Evolutionary conservation across 176 grass and related monocot species (phyloP), one percentile per base, ranked within the genome.

Genomic region (Lolium multiflorum): DNA sequence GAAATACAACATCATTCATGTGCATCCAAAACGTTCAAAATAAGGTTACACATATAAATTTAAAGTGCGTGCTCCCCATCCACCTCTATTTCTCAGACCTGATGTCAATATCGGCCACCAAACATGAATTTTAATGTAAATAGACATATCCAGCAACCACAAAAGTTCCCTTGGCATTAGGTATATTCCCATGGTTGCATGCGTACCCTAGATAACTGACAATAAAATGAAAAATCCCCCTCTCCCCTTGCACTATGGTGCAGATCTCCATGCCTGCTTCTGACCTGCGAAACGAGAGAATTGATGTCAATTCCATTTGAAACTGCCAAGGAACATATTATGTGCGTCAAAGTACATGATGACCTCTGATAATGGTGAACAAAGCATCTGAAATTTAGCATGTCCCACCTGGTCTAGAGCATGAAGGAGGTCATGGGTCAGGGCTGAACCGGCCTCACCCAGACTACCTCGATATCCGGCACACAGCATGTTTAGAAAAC

Each of bases 191-290:
- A 56, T 38, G 24, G 46, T 71, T 69, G 11, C 87, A 70, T 93
- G 95, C 85, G 59, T 98, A 98, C 95, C 95, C 95, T 93, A 98
- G 28, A 91, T 95, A 72, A 95, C 79, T 59, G 84, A 46, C 80
- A 98, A 70, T 59, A 98, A 91, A 76, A 91, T 92, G 54, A 98
- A 98, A 82, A 93, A 50, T 52, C 67, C 93, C 1, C 9, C 59
- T 93, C 28, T 76, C 78, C 73, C 89, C 87, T 91, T 98, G 95
- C 46, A 81, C 78, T 49, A 98, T 80, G 37, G 87, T 91, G 76
- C 87, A 85, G 24, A 95, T 91, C 79, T 98, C 95, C 63, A 98
- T 12, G 93, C 31, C 15, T 90, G 82, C 67, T n/a, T 98, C 9
- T 48, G 1, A 12, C 9, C 47, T 48, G 9, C 9, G 10, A 8